A percentile compares a stretch with the other conserved stretches of the same genome.
Evolutionary conservation across 805 yeast species (phyloP).

Genomic region (Metschnikowia picachoensis): DNA sequence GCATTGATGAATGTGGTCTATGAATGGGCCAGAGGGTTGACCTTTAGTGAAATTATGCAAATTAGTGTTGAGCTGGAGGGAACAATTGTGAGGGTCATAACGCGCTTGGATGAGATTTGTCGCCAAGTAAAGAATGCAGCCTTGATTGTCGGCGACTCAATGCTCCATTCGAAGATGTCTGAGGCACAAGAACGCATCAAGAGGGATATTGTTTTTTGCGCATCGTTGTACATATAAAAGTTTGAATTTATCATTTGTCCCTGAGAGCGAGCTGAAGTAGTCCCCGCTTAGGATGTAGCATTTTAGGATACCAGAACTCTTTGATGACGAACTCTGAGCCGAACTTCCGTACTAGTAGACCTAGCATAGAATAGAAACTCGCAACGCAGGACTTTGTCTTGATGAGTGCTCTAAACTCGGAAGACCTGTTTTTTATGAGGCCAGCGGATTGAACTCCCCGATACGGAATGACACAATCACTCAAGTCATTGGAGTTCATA

Average conservation of each 20-base stretch:
- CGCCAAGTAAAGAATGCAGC: conserved; percentile 94
- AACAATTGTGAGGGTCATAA: conserved; percentile 91
- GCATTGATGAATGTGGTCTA: conserved; percentile 91
- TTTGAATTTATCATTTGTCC: neutral
- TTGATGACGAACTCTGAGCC: conserved; percentile 24
- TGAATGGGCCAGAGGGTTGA: conserved; percentile 96
- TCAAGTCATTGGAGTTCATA: conserved; percentile 30
- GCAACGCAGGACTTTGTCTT: conserved; percentile 27
- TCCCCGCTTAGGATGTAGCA: conserved; percentile 22
- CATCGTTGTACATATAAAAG: conserved; percentile 73
- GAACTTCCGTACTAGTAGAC: conserved; percentile 28
- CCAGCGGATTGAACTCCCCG: conserved; percentile 27
- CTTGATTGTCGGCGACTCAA: conserved; percentile 87
- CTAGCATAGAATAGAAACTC: conserved; percentile 37
- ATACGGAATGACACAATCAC: conserved; percentile 29
- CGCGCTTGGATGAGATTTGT: conserved; percentile 90
- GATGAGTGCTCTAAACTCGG: conserved; percentile 14
- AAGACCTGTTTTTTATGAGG: conserved; percentile 11
- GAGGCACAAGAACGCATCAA: conserved; percentile 93
- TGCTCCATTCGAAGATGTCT: conserved; percentile 83
- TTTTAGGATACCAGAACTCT: conserved; percentile 14
- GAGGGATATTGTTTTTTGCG: conserved; percentile 96
- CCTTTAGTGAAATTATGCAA: conserved; percentile 87
- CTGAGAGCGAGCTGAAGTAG: conserved; percentile 22
- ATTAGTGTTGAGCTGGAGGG: conserved; percentile 92